A percentile compares a stretch with the other conserved stretches of the same genome.
These are phyloP conservation scores for Capsella bursapastoris DNA, from an alignment of 345 rosid genomes.

Conservation along the genomic window DNA sequence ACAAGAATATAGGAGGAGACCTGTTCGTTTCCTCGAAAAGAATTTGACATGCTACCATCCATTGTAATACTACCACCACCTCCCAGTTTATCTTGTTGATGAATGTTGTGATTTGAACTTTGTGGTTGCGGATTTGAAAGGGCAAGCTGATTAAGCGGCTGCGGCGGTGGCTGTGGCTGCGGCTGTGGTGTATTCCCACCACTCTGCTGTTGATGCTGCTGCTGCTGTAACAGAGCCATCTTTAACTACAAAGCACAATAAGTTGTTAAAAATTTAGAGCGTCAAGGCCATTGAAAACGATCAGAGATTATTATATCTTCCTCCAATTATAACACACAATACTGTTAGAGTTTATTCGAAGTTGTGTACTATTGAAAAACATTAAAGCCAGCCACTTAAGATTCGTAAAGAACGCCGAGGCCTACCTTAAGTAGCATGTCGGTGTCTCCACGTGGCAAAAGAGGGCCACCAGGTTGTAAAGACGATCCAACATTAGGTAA, in stretches of 20 bases:
- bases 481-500: slow-evolving; percentile 73
- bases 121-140: slow-evolving; percentile 78
- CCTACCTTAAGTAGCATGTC: slow-evolving; percentile 72
- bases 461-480: slow-evolving; percentile 63
- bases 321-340: slow-evolving; percentile 9
- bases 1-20: slow-evolving; percentile 53
- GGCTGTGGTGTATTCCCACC: slow-evolving; percentile 57
- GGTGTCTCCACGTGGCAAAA: slow-evolving; percentile 64
- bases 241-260: slow-evolving; percentile 56
- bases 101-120: slow-evolving; percentile 70
- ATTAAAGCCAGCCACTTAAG: slow-evolving; percentile 1
- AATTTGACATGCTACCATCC: slow-evolving; percentile 90
- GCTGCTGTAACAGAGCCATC: slow-evolving; percentile 72
- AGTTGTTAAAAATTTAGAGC: background rate
- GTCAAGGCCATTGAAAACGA: slow-evolving; percentile 10
- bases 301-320: slow-evolving; percentile 17
- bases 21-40: slow-evolving; percentile 97
- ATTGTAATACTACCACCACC: slow-evolving; percentile 65
- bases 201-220: slow-evolving; percentile 66
- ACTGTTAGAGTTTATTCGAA: background rate
- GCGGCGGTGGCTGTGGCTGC: slow-evolving; percentile 54
- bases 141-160: slow-evolving; percentile 63
- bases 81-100: slow-evolving; percentile 89
- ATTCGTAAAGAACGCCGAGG: slow-evolving; percentile 8
- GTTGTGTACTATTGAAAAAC: background rate